Evolutionary conservation across 352 stramenopile species (phyloP), one percentile per base, ranked within the genome.

Genomic region (Blastocystis sp.): DNA sequence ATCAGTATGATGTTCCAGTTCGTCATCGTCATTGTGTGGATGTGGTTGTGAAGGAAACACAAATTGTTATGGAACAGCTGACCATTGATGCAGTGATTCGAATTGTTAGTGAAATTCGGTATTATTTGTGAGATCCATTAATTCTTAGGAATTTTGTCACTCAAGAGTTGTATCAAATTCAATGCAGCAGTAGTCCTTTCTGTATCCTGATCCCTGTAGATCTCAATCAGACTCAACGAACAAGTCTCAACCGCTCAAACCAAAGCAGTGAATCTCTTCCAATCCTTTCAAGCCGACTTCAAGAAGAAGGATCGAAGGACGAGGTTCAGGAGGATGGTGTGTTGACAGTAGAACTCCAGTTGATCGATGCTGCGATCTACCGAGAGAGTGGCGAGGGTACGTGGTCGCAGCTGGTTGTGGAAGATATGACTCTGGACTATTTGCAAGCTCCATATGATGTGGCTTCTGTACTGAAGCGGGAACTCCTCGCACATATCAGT

Each of bases 341-440:
- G 9, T 43, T 83, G 1, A 42, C 24, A 35, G 52, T 83, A 9
- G 51, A 83, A 19, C 24, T 83, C 12, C 71, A 83, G 39, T 49
- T 54, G 43, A n/a, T 83, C n/a, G 71, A 83, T 46, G 71, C 71
- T 11, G 24, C 71, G 0, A 83, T 83, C 51, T 83, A 83, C 19
- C 46, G 71, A 43, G 71, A 83, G 27, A 63, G 37, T 24, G 67
- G 37, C 9, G 67, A 80, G 19, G 42, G 24, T 19, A 83, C 58
- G 14, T 83, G 71, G 71, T 83, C 71, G 19, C 71, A 83, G 37
- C 29, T 59, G 5, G 14, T 83, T 43, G 42, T 66, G 21, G 71
- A 83, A 9, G 51, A 51, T 42, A 83, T 83, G 24, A 19, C 29
- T 3, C 3, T 83, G 11, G 7, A 66, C 7, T 83, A 83, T 42